Evolutionary conservation across 305 asterid species (phyloP).

Genomic region (Andrographis paniculata): DNA sequence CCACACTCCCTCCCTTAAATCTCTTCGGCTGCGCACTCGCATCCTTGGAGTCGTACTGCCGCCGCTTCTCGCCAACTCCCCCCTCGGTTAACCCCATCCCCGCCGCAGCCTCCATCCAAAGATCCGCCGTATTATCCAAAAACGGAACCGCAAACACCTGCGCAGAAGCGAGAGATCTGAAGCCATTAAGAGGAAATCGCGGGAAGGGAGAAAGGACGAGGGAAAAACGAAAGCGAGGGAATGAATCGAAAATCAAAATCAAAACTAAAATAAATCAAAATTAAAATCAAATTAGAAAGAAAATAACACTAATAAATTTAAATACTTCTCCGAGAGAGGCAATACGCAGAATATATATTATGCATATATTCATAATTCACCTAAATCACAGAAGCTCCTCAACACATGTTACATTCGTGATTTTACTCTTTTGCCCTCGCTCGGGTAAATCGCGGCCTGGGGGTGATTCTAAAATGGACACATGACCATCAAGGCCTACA

Average conservation of each 20-base stretch:
- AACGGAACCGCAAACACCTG: slow-evolving; percentile 36
- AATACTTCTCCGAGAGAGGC: background rate
- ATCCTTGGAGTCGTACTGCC: slow-evolving; percentile 22
- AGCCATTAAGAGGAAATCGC: too few relatives aligned
- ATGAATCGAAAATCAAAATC: slow-evolving; percentile 19
- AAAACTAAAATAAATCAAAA: slow-evolving; percentile 45
- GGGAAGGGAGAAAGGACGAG: slow-evolving; percentile 22
- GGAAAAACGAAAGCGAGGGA: slow-evolving; percentile 36
- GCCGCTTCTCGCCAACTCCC: slow-evolving; percentile 36
- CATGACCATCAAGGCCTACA: too few relatives aligned
- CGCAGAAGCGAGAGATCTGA: slow-evolving; percentile 34
- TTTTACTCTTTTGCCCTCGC: too few relatives aligned
- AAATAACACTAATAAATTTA: slow-evolving; percentile 24
- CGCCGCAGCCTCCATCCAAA: slow-evolving; percentile 15
- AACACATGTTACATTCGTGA: too few relatives aligned
- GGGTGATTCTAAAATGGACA: too few relatives aligned
- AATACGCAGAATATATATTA: too few relatives aligned
- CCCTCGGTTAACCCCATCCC: slow-evolving; percentile 49
- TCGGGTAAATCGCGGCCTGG: too few relatives aligned
- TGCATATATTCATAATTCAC: too few relatives aligned
- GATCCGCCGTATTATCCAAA: slow-evolving; percentile 17
- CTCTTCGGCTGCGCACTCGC: slow-evolving; percentile 22
- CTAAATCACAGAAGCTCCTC: too few relatives aligned
- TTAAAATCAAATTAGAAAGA: slow-evolving; percentile 63
- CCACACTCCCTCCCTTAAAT: slow-evolving; percentile 25